A percentile compares a stretch with the other conserved stretches of the same genome.
phyloP scores from a whole-genome alignment of 768 basidiomycete genomes.

The Boletus vinaceobasis region DNA sequence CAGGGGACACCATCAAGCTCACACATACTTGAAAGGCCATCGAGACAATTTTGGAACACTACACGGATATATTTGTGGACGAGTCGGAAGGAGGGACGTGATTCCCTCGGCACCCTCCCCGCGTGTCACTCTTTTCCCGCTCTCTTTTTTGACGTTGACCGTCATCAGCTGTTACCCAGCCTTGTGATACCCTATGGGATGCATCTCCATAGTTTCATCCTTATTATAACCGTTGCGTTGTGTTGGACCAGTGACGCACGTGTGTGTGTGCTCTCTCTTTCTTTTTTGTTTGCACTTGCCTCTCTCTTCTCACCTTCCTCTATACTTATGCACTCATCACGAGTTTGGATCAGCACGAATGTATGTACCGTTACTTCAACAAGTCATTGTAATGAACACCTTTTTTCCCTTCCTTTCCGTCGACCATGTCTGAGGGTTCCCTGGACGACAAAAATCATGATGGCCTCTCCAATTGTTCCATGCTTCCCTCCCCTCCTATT shows the following conservation, averaged over 20 bases:
- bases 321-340: slow-evolving; percentile 20
- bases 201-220: slow-evolving; percentile 6
- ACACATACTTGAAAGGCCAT: slow-evolving; percentile 58
- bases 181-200: slow-evolving; percentile 26
- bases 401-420: not conserved
- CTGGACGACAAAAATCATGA: not conserved
- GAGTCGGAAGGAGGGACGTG: slow-evolving; percentile 53
- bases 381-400: slow-evolving; percentile 4
- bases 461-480: not conserved
- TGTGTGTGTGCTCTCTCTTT: not conserved
- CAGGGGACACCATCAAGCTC: not conserved
- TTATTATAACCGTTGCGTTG: slow-evolving; percentile 8
- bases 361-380: slow-evolving; percentile 18
- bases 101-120: not conserved
- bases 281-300: not conserved
- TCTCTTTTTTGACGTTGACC: slow-evolving; percentile 6
- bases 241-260: slow-evolving; percentile 3
- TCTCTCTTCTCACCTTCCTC: not conserved
- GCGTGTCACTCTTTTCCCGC: not conserved
- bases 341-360: slow-evolving; percentile 11
- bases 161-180: slow-evolving; percentile 27
- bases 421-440: not conserved
- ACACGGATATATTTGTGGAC: slow-evolving; percentile 95
- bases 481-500: too few relatives aligned
- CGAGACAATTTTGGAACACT: slow-evolving; percentile 93